Evolutionary conservation across 2,329 filamentous ascomycete genomes (phyloP).

Genomic region (Tolypocladium endophyticum): DNA sequence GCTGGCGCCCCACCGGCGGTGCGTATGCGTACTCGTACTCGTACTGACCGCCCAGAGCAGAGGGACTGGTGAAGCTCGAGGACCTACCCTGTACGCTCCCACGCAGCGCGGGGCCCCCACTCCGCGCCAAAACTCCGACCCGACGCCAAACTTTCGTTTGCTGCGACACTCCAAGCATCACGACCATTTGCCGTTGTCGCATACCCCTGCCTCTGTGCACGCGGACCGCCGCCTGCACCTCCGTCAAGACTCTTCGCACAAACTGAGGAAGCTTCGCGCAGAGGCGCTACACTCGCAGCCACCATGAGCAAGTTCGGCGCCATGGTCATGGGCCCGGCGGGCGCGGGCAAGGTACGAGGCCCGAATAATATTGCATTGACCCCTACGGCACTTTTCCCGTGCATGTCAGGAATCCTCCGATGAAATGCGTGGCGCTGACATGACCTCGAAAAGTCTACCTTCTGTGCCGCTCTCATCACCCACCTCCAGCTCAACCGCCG

Average conservation of each 20-base stretch:
- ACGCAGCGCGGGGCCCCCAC: not conserved
- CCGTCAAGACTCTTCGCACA: not conserved
- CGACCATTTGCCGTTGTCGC: not conserved
- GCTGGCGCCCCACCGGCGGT: not conserved
- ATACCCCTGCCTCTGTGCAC: not conserved
- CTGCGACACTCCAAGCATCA: not conserved
- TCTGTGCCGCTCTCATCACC: constrained; percentile 86
- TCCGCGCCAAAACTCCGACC: not conserved
- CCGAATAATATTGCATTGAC: not conserved
- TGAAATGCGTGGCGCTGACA: not conserved
- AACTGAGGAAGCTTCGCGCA: not conserved
- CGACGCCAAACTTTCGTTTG: not conserved
- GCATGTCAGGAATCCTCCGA: not conserved
- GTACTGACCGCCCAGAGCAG: too few relatives aligned
- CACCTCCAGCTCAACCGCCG: constrained; percentile 83
- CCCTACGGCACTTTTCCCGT: not conserved
- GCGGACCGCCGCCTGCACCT: not conserved
- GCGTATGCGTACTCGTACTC: not conserved
- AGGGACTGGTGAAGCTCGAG: too few relatives aligned
- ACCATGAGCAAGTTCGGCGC: constrained; percentile 89
- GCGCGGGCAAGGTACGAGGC: constrained; percentile 68
- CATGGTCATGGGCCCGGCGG: constrained; percentile 92
- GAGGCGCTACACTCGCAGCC: constrained; percentile 2
- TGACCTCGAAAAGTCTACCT: constrained; percentile 57
- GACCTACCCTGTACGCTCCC: not conserved